A percentile compares a stretch with the other conserved stretches of the same genome.
Conservation (phyloP, 345 rosid genomes). For the Eucalyptus cloeziana region DNA sequence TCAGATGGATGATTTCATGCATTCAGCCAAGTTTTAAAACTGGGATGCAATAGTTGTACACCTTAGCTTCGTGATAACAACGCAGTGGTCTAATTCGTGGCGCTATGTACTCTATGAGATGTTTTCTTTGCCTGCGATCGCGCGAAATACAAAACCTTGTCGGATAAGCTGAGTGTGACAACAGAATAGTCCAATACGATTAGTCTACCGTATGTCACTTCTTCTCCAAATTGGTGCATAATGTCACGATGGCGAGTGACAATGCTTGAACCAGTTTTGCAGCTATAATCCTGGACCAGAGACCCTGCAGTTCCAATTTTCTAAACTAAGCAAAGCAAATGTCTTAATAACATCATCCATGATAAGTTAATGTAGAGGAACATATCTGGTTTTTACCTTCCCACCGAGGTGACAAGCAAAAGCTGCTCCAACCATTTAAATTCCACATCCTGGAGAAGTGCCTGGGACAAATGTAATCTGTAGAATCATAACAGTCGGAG, state of each 20-base stretch:
- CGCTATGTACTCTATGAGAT: background rate
- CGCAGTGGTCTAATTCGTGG: background rate
- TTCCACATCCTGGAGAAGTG: too few species aligned
- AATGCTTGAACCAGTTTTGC: slow-evolving; percentile 3
- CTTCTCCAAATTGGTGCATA: slow-evolving; percentile 12
- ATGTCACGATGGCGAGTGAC: background rate
- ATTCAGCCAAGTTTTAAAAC: background rate
- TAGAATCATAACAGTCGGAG: background rate
- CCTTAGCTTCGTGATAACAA: background rate
- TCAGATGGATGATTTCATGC: background rate
- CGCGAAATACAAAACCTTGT: background rate
- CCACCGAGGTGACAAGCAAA: slow-evolving; percentile 1
- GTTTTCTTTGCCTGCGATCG: background rate
- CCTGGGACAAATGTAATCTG: too few species aligned
- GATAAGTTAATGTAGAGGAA: background rate
- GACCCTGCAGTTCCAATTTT: background rate
- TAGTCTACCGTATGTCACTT: background rate
- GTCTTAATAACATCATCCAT: background rate
- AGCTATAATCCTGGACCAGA: slow-evolving; percentile 9
- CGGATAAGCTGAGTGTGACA: background rate
- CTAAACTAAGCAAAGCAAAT: background rate
- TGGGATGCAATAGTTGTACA: background rate
- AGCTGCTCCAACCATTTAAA: background rate
- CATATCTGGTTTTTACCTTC: background rate
- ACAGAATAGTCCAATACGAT: background rate